Evolutionary conservation across 305 asterid species (phyloP).

Genomic region (Ajuga reptans): DNA sequence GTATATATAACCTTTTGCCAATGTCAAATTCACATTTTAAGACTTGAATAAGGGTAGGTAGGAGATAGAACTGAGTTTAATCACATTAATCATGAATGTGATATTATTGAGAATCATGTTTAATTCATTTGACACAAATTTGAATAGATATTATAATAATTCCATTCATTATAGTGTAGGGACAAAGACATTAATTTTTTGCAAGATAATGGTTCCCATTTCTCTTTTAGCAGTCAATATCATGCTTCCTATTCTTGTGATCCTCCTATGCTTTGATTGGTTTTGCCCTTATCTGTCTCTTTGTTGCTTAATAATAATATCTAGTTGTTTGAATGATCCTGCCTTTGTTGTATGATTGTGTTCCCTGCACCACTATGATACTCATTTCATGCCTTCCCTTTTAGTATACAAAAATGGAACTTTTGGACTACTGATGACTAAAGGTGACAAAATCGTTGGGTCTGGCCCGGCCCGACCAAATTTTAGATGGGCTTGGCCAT

Average conservation of each 20-base stretch:
- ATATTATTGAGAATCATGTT: conserved; percentile 15
- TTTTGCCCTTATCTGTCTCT: conserved; percentile 2
- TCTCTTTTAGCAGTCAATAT: not conserved
- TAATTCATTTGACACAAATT: conserved; percentile 6
- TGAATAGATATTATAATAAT: not conserved
- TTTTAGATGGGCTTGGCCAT: no score
- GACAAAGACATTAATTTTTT: conserved; percentile 8
- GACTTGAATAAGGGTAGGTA: not conserved
- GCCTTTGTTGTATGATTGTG: not conserved
- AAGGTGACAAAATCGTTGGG: no score
- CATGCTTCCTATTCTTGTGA: conserved; percentile 1
- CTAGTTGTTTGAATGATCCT: not conserved
- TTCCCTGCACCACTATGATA: not conserved
- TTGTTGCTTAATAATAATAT: not conserved
- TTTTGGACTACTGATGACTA: not conserved
- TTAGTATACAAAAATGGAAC: not conserved
- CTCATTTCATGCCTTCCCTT: not conserved
- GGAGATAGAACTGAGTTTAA: conserved; percentile 9
- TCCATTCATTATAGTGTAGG: conserved; percentile 13
- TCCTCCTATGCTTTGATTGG: not conserved
- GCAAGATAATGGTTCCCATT: not conserved
- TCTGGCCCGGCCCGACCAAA: no score
- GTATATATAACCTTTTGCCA: not conserved
- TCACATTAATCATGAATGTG: conserved; percentile 13
- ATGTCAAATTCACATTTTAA: not conserved